Base-by-base conservation (phyloP, 2,329 filamentous ascomycete genomes). In the Trichoderma sp. region DNA sequence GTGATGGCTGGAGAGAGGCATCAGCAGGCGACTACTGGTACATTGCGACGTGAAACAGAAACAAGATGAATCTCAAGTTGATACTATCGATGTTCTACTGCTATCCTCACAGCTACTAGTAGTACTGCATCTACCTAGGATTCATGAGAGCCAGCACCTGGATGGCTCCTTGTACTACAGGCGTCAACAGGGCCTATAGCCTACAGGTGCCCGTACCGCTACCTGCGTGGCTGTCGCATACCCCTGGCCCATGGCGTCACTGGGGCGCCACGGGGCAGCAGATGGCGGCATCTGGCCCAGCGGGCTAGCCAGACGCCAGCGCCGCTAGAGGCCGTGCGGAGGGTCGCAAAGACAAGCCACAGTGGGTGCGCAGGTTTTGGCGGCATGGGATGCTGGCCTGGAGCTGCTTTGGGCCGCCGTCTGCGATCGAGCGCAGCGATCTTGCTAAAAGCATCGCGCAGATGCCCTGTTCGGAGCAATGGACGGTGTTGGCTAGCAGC, bases 201-300 rank as follows among this genome's bases (percentile, higher is more conserved):
- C 10, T 7, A 24, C 4, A 46, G 16, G 8, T 46, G 2, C 43
- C 11, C 4, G 32, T 59, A 55, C 26, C 28, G 39, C 11, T 46
- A 30, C 39, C 13, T 37, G 32, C 60, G 66, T 66, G 67, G 63
- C 56, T 65, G 66, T 68, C 63, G 67, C 67, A 68, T 34, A 58
- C 67, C 70, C 72, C 72, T 71, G 70, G 70, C 71, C 51, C 66
- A 75, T 75, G 71, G 73, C 73, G 72, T 73, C 74, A 70, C 72
- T 71, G 69, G 63, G 68, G 56, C 64, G 64, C 64, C 55, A 66
- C 30, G 28, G 67, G 68, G 60, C 52, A 58, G 63, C 37, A 59
- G 68, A 64, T 68, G 56, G 65, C 64, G 61, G 63, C 63, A 65
- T 65, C 49, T 66, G 32, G 52, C 21, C 39, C 32, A 58, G 65